These are phyloP conservation scores for Epichloe gansuensis DNA, from an alignment of 2,329 filamentous ascomycete species.

Conservation along the genomic window DNA sequence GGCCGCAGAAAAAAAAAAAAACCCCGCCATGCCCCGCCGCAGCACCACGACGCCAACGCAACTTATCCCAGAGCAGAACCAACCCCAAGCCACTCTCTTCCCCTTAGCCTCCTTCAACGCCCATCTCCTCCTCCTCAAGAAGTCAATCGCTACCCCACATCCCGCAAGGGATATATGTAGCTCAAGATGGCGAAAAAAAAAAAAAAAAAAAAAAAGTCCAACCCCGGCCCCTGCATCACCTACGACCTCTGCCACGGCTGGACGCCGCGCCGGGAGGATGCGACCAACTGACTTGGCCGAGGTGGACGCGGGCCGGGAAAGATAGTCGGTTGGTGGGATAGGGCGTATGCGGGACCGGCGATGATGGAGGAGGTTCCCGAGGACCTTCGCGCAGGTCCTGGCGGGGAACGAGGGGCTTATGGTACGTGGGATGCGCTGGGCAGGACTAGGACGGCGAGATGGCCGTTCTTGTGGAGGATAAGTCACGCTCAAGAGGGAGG, in stretches of 20 bases:
- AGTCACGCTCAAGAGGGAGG: slow-evolving; percentile 26
- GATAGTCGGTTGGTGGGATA: slow-evolving; percentile 48
- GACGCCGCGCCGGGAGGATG: slow-evolving; percentile 43
- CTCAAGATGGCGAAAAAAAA: slow-evolving; percentile 37
- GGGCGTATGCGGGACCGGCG: slow-evolving; percentile 40
- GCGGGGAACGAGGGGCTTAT: too few species aligned
- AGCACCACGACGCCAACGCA: too few species aligned
- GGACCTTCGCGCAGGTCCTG: slow-evolving; percentile 31
- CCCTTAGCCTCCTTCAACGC: slow-evolving; percentile 18
- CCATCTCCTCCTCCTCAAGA: slow-evolving; percentile 29
- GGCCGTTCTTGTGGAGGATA: slow-evolving; percentile 32
- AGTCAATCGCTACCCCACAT: slow-evolving; percentile 16
- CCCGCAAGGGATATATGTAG: slow-evolving; percentile 31
- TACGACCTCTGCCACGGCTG: slow-evolving; percentile 16
- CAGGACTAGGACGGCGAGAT: slow-evolving; percentile 25
- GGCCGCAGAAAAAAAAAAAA: too few species aligned
- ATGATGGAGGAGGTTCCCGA: slow-evolving; percentile 31
- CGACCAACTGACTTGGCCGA: slow-evolving; percentile 32
- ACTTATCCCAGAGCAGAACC: neutral
- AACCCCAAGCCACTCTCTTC: slow-evolving; percentile 12
- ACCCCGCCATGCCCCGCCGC: too few species aligned
- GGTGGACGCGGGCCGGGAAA: slow-evolving; percentile 39
- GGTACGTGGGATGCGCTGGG: too few species aligned
- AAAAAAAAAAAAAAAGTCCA: slow-evolving; percentile 26
- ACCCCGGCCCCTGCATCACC: slow-evolving; percentile 30